Base-by-base conservation (phyloP, 1,284 basidiomycete species). In the Termitomyces sp. region DNA sequence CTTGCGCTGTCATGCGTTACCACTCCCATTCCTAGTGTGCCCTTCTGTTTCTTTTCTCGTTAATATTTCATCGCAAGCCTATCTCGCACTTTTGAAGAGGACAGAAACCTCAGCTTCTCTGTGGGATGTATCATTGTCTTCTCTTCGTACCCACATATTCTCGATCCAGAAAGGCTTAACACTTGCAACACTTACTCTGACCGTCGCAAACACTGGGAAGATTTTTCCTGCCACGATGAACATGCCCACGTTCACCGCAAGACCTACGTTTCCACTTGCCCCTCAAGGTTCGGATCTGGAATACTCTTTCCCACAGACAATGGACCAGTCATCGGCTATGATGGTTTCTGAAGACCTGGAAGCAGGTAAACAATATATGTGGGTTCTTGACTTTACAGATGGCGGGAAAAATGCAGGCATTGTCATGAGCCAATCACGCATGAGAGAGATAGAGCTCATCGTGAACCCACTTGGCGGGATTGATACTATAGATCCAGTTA, bases 331-430 rank as follows among this genome's bases (percentile, higher is more conserved):
- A 9, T 59, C 61, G n/a, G 61, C 64, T 13, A 58, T 67, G 49
- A 60, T 65, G 49, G 53, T 55, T 45, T 58, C 55, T 5, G 58
- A 62, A 42, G 59, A 61, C 13, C 10, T 62, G 19, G 46, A 47
- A 28, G 48, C 59, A 17, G 66, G 64, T 4, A 52, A 50, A 24
- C 68, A 73, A 43, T 74, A 80, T 65, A 70, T 74, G 1, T 90
- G 87, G 85, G 71, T 83, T 10, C 75, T 90, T 30, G 86, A 90
- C 65, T 90, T 90, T 63, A 87, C 86, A 1, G 71, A 79, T 40
- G 75, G 76, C 42, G 78, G 80, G 7, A 70, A 73, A 57, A 67
- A 67, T 42, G 68, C 67, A 15, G 88, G 88, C 15, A 68, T 90
- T 42, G 80, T 89, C 9, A 79, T 89, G 74, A 83, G 81, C 57